Evolutionary conservation across 225 moss, liverwort and hornwort species (phyloP).

Genomic region (Pseudoscleropodium purum): DNA sequence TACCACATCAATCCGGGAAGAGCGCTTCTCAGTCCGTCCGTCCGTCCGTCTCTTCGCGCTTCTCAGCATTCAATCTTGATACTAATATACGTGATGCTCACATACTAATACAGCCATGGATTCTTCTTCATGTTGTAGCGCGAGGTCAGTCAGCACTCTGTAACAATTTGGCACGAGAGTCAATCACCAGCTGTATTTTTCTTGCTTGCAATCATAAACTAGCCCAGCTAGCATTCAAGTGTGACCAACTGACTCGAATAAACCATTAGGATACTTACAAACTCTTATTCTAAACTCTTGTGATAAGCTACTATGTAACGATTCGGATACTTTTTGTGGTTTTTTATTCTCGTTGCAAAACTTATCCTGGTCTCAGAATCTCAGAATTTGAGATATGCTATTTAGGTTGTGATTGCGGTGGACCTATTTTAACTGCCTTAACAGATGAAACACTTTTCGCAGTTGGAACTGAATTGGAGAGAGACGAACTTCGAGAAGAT

Average conservation of each 20-base stretch:
- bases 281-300: background rate
- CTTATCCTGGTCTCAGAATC: background rate
- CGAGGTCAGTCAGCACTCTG: background rate
- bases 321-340: background rate
- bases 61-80: background rate
- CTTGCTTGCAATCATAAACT: background rate
- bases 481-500: background rate
- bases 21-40: background rate
- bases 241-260: background rate
- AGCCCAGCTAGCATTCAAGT: too few relatives aligned
- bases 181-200: background rate
- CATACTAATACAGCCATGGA: background rate
- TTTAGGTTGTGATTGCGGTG: background rate
- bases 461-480: background rate
- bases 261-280: background rate
- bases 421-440: background rate
- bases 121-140: background rate
- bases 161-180: background rate
- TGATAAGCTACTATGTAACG: background rate
- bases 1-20: background rate
- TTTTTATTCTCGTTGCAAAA: background rate
- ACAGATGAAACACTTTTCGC: background rate
- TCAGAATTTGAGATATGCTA: background rate
- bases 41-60: background rate
- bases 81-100: background rate